Percentiles rank a stretch among this genome's conserved stretches.
phyloP scores from a whole-genome alignment of 75 land plant species.

The Chamaecyparis obtusa region DNA sequence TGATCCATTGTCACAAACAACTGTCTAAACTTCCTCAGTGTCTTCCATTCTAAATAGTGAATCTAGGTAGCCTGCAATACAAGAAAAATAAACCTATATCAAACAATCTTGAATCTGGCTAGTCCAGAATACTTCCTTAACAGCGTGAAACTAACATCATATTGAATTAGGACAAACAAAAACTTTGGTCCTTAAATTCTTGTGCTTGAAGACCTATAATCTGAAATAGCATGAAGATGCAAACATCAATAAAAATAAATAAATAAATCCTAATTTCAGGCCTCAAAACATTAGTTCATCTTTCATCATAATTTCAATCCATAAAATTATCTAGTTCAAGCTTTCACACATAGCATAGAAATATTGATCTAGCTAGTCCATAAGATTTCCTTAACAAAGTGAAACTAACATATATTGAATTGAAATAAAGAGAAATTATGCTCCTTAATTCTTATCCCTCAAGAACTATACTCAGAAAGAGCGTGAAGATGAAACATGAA shows the following conservation, averaged over 20 bases:
- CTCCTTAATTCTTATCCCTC: too few species aligned
- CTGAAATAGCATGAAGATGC: neutral
- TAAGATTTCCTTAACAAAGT: neutral
- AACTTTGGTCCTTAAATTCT: too few species aligned
- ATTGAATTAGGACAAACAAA: neutral
- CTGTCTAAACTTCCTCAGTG: constrained; percentile 16
- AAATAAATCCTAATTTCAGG: neutral
- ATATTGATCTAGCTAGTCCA: neutral
- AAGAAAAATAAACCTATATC: neutral
- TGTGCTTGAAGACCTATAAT: neutral
- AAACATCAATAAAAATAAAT: neutral
- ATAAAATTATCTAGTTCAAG: too few species aligned
- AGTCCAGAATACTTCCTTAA: neutral
- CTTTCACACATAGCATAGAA: too few species aligned
- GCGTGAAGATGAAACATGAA: neutral
- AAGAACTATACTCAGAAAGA: too few species aligned
- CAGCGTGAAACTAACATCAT: neutral
- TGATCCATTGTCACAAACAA: constrained; percentile 33
- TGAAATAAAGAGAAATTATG: neutral
- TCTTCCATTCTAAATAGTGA: constrained; percentile 11
- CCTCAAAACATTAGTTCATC: neutral
- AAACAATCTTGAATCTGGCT: neutral
- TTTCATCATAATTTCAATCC: neutral
- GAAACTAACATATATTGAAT: neutral
- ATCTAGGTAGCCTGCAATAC: neutral